A percentile compares a stretch with the other conserved stretches of the same genome.
phyloP scores from a whole-genome alignment of 352 stramenopile genomes.

The Aphanomyces invadans region DNA sequence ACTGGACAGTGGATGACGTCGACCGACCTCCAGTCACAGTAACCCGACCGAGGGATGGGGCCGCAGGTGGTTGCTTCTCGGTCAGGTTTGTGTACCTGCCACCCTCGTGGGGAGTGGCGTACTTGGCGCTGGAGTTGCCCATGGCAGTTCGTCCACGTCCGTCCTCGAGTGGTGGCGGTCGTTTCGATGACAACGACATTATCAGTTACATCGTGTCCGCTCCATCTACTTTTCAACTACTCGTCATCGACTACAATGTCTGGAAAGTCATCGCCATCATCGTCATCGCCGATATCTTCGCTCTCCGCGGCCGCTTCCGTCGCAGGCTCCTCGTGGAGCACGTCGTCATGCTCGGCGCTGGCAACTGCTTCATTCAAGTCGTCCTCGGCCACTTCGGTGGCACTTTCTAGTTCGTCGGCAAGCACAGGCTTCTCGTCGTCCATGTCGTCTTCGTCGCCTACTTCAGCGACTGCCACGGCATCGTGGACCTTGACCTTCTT shows the following conservation, averaged over 20 bases:
- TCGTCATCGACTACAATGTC: slow-evolving; percentile 75
- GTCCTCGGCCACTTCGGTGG: slow-evolving; percentile 21
- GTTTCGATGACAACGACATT: too few relatives aligned
- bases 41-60: neutral
- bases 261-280: slow-evolving; percentile 66
- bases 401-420: slow-evolving; percentile 11
- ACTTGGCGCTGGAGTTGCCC: neutral
- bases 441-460: slow-evolving; percentile 34
- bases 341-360: neutral
- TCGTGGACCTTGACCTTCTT: slow-evolving; percentile 29
- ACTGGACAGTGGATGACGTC: neutral
- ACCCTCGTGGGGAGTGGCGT: neutral
- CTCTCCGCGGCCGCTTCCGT: slow-evolving; percentile 18
- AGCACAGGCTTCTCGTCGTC: slow-evolving; percentile 4
- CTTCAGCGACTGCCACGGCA: too few relatives aligned
- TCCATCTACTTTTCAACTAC: too few relatives aligned
- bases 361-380: slow-evolving; percentile 11
- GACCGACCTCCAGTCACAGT: neutral
- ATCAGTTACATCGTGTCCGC: too few relatives aligned
- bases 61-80: neutral
- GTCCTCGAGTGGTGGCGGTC: too few relatives aligned
- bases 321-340: slow-evolving; percentile 21
- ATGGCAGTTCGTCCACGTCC: too few relatives aligned
- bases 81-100: neutral
- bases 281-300: slow-evolving; percentile 19